These are phyloP conservation scores for Artomyces pyxidatus DNA, from an alignment of 768 basidiomycete species.

Conservation along the genomic window DNA sequence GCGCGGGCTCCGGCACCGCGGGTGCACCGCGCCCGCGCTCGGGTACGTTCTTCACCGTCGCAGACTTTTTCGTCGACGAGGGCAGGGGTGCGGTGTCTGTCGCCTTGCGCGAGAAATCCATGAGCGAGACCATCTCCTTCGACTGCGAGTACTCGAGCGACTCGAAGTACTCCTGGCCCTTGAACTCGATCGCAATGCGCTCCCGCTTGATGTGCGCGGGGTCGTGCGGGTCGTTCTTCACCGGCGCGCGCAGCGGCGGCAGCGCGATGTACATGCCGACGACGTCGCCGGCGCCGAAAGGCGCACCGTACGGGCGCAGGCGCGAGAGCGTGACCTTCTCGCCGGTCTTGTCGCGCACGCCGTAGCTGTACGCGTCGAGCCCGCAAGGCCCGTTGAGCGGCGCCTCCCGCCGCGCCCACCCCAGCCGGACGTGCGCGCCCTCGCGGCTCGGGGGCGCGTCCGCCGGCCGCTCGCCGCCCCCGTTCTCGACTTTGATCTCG, in stretches of 20 bases:
- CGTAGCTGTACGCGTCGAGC: conserved; percentile 90
- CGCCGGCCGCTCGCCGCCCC: conserved; percentile 51
- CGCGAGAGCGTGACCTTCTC: conserved; percentile 85
- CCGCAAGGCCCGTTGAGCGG: conserved; percentile 92
- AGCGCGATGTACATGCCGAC: conserved; percentile 91
- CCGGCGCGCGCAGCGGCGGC: conserved; percentile 54
- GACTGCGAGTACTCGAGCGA: conserved; percentile 78
- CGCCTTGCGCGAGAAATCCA: conserved; percentile 47
- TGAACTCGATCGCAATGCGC: conserved; percentile 90
- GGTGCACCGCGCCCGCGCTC: conserved; percentile 42
- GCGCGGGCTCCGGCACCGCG: conserved; percentile 25
- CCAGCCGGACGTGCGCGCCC: conserved; percentile 81
- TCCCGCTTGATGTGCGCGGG: conserved; percentile 81
- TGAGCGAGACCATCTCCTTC: conserved; percentile 88
- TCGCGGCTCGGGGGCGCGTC: conserved; percentile 34
- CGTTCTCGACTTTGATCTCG: conserved; percentile 75
- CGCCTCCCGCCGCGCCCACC: conserved; percentile 89
- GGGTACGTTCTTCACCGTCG: conserved; percentile 60
- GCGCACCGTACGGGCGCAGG: conserved; percentile 65
- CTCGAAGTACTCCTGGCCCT: conserved; percentile 97
- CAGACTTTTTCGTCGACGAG: conserved; percentile 51
- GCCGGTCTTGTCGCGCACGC: conserved; percentile 83
- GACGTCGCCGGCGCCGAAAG: conserved; percentile 78
- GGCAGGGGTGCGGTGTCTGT: conserved; percentile 35
- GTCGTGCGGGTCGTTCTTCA: conserved; percentile 60